phyloP scores from a whole-genome alignment of 257 asterid genomes.

The Scutellaria galericulata region DNA sequence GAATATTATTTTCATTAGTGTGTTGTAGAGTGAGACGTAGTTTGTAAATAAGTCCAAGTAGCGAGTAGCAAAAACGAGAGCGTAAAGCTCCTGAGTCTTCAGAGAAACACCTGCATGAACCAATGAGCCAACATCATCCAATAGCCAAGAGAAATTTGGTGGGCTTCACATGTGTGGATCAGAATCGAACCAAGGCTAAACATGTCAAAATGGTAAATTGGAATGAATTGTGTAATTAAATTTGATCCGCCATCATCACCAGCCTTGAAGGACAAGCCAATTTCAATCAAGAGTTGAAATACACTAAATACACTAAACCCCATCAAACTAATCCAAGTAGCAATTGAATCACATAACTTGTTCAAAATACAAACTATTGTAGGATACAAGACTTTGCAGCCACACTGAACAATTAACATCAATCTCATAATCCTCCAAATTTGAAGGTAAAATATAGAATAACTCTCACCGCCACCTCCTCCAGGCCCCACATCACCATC shows the following conservation, averaged over 20 bases:
- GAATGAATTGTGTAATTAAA: not conserved
- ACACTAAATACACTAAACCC: not conserved
- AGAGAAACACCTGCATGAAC: conserved; percentile 69
- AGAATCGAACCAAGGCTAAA: conserved; percentile 22
- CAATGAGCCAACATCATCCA: conserved; percentile 27
- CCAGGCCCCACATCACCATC: conserved; percentile 6
- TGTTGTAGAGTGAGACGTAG: conserved; percentile 73
- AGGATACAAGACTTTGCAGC: conserved; percentile 14
- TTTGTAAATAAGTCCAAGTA: conserved; percentile 78
- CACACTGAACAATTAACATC: not conserved
- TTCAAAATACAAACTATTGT: not conserved
- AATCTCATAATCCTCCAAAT: not conserved
- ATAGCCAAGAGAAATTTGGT: not conserved
- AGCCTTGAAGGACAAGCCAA: not conserved
- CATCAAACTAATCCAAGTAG: not conserved
- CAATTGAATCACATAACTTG: not conserved
- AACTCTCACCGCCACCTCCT: conserved; percentile 4
- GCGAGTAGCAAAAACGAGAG: conserved; percentile 82
- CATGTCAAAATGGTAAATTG: not conserved
- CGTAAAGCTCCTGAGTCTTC: conserved; percentile 90
- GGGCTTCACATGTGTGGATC: not conserved
- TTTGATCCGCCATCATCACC: not conserved
- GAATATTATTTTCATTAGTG: conserved; percentile 79
- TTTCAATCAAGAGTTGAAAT: not conserved
- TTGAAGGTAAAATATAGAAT: not conserved